Percentiles rank a stretch among this genome's conserved stretches.
Evolutionary conservation across 2,329 filamentous ascomycete species (phyloP).

Genomic region (Fusarium coicis): DNA sequence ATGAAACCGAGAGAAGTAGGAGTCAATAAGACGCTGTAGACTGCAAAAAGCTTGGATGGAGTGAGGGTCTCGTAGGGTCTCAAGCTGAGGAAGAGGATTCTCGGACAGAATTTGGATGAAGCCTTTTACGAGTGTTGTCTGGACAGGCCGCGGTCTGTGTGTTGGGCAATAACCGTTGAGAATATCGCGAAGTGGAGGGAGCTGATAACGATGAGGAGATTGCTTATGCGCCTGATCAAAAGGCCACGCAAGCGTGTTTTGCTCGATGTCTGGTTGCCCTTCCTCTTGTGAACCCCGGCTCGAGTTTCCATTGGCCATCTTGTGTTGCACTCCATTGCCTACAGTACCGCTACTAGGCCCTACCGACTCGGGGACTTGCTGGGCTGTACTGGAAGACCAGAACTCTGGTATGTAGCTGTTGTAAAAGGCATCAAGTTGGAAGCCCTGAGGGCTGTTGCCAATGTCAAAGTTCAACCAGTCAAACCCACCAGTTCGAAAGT

Average conservation of each 20-base stretch:
- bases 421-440: not conserved
- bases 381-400: not conserved
- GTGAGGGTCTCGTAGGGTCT: not conserved
- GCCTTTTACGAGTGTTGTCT: not conserved
- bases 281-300: not conserved
- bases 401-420: not conserved
- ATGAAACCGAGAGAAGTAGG: not conserved
- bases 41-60: not conserved
- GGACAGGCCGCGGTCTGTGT: not conserved
- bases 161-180: not conserved
- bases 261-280: accelerated
- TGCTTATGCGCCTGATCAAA: not conserved
- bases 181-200: not conserved
- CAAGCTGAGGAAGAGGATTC: not conserved
- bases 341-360: accelerated
- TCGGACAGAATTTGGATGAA: not conserved
- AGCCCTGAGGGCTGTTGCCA: not conserved
- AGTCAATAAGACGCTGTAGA: not conserved
- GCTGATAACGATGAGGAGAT: not conserved
- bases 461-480: not conserved
- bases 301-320: not conserved
- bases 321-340: not conserved
- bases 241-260: not conserved
- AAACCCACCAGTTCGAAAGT: not conserved
- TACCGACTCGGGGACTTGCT: not conserved